These are phyloP conservation scores for Ceratocystis lukuohia DNA, from an alignment of 2,329 filamentous ascomycete species.

Conservation along the genomic window DNA sequence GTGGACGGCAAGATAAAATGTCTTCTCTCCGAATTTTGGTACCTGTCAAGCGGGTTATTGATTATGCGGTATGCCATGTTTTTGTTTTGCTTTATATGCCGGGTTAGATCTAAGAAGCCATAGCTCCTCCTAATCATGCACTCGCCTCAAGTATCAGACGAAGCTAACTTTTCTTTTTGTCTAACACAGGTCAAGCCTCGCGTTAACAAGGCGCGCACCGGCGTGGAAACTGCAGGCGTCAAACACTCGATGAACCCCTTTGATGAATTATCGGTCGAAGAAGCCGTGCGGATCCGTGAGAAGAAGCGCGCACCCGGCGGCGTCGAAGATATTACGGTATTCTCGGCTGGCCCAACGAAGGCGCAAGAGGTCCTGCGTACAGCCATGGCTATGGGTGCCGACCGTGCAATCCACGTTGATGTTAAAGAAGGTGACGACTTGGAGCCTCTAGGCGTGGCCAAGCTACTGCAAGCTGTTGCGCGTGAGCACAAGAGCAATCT, in stretches of 20 bases:
- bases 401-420: constrained; percentile 81
- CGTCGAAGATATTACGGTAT: constrained; percentile 82
- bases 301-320: constrained; percentile 57
- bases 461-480: constrained; percentile 68
- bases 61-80: constrained; percentile 56
- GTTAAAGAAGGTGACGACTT: constrained; percentile 59
- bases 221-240: constrained; percentile 79
- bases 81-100: neutral
- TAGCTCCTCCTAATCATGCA: neutral
- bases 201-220: constrained; percentile 62
- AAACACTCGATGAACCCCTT: constrained; percentile 99
- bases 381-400: constrained; percentile 97
- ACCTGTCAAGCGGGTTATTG: constrained; percentile 72
- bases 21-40: constrained; percentile 61
- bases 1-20: constrained; percentile 30
- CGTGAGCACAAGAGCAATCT: constrained; percentile 79
- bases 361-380: constrained; percentile 79
- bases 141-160: neutral
- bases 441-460: constrained; percentile 85
- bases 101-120: neutral
- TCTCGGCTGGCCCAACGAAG: constrained; percentile 81
- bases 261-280: constrained; percentile 95
- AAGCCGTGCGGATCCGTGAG: constrained; percentile 88
- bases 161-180: neutral
- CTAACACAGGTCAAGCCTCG: constrained; percentile 48